Evolutionary conservation across 225 moss, liverwort and hornwort genomes (phyloP).

Genomic region (Takakia lepidozioides): DNA sequence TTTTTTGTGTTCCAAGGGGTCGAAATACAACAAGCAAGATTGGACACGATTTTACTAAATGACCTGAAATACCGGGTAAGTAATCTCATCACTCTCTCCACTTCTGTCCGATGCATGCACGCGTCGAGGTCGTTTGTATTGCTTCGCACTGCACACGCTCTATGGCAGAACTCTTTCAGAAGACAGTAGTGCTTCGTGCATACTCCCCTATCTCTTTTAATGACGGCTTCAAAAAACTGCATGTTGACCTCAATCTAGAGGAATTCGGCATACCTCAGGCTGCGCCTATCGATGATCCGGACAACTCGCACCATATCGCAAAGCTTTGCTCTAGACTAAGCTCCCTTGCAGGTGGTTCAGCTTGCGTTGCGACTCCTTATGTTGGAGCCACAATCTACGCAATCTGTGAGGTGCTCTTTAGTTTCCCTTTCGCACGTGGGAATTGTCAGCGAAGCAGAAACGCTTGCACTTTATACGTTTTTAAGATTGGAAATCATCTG

Average conservation of each 20-base stretch:
- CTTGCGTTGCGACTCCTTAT: background rate
- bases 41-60: too few species aligned
- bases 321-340: background rate
- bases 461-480: background rate
- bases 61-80: too few species aligned
- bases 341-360: conserved; percentile 2
- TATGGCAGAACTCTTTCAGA: conserved; percentile 3
- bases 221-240: background rate
- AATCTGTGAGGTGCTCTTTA: background rate
- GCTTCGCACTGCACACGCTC: too few species aligned
- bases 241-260: background rate
- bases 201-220: background rate
- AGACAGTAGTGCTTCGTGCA: background rate
- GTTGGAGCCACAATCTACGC: background rate
- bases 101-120: too few species aligned
- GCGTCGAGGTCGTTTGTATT: too few species aligned
- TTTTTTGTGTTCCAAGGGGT: too few species aligned
- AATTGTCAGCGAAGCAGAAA: background rate
- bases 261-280: too few species aligned
- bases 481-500: background rate
- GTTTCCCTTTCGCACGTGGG: background rate
- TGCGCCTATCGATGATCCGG: background rate
- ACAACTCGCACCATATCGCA: background rate
- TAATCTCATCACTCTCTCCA: too few species aligned
- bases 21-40: too few species aligned